These are phyloP conservation scores for Candida pseudoglaebosa DNA, from an alignment of 805 yeast species.

Conservation along the genomic window DNA sequence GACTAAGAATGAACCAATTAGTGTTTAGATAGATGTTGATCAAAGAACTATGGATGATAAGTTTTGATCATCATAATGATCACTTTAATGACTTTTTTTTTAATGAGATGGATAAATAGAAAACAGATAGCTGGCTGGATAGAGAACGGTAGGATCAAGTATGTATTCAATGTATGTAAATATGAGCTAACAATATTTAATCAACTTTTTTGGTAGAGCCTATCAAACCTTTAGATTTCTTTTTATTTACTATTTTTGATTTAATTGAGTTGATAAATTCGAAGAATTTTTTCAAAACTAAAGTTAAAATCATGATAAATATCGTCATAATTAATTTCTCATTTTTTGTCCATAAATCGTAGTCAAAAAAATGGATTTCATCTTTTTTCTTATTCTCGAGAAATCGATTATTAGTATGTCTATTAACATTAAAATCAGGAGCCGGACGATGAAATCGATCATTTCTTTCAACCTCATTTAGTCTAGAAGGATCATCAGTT, in stretches of 20 bases:
- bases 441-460: slow-evolving; percentile 29
- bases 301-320: slow-evolving; percentile 18
- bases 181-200: not conserved
- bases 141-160: not conserved
- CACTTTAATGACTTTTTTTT: not conserved
- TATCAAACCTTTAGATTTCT: slow-evolving; percentile 3
- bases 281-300: slow-evolving; percentile 8
- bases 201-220: not conserved
- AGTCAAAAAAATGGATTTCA: slow-evolving; percentile 39
- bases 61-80: not conserved
- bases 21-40: not conserved
- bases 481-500: slow-evolving; percentile 48
- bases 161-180: too few relatives aligned
- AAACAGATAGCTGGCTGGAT: not conserved
- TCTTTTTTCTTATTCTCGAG: slow-evolving; percentile 25
- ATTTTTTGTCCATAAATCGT: slow-evolving; percentile 47
- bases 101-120: not conserved
- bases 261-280: slow-evolving; percentile 6
- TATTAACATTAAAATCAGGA: slow-evolving; percentile 23
- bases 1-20: not conserved
- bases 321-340: slow-evolving; percentile 44
- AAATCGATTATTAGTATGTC: slow-evolving; percentile 28
- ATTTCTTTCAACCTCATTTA: slow-evolving; percentile 53
- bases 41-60: not conserved
- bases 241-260: slow-evolving; percentile 3